Evolutionary conservation across 352 stramenopile species (phyloP), one percentile per base, ranked within the genome.

Genomic region (Phytopythium sindhum): DNA sequence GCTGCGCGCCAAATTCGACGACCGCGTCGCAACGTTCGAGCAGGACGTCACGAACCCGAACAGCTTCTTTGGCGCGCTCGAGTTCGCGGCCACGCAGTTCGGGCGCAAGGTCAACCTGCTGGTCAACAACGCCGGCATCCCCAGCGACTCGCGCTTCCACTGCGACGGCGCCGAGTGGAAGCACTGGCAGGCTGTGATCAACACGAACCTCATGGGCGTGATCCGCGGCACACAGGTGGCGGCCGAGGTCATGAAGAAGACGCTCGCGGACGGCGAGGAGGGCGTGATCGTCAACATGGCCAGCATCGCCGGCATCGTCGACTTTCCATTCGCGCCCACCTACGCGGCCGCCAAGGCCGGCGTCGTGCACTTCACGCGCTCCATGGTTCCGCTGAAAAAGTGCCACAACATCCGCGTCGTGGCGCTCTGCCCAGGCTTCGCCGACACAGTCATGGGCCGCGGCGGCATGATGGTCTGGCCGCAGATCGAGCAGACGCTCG

Each of bases 81-180:
- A 81, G 41, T 68, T 64, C 31, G 74, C 74, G 33, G 52, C 51
- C 51, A 61, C 65, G 52, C 72, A 67, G 53, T 86, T 88, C 52
- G 61, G 73, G 23, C 45, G 37, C 10, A 63, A 63, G 0, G 68
- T 82, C 4, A 88, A 88, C 68, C 31, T 86, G 21, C 66, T 88
- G 19, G 74, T 75, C 9, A 88, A 88, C 71, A 86, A 88, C 63
- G 79, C 79, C 3, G 79, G 76, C 23, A 83, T 86, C 35, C 68
- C 67, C 3, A 67, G 72, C 31, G 65, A 79, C 45, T 63, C 69
- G 61, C 51, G 52, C 14, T 78, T 67, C 60, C 77, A 60, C 28
- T 60, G 68, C 41, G 64, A 77, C 11, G 68, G 73, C 58, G 61
- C 70, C 17, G 26, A 33, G 29, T 33, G 48, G 24, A 60, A 72